Base-by-base conservation (phyloP, 495 filamentous ascomycete species). In the Hypomontagnella submonticulosa region DNA sequence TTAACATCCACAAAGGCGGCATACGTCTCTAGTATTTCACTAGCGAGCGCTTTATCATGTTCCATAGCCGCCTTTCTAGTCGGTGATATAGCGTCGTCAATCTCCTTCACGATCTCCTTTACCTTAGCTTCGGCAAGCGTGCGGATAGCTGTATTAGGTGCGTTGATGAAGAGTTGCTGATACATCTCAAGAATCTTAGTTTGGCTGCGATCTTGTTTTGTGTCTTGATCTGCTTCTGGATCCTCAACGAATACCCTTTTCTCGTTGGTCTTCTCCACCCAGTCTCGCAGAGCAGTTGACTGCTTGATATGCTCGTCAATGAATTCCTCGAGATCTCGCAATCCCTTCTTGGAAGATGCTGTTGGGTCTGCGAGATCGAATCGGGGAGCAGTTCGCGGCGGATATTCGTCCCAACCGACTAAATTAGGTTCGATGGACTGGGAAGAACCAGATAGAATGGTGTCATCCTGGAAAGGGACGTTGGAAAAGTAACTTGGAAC, bases 221-320 rank as follows among this genome's bases (percentile, higher is more conserved):
- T 40, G 2, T n/a, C 30, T 30, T 61, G 16, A 20, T 65, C 18
- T 2, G 16, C 19, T 34, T 20, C 16, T 12, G 32, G 11, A 27
- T 23, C 3, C 8, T 32, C 37, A 42, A 63, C 42, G 8, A 47
- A 36, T 4, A 37, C 50, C 37, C 57, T 56, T 1, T 58, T 44
- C 9, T 36, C 54, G 10, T 66, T 66, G 5, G 43, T 57, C 37
- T 56, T 4, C 5, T 43, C 18, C 34, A 71, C 33, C 61, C 60
- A 70, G 13, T 43, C n/a, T 32, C 48, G 57, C 6, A 73, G 53
- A 18, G 60, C 61, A 27, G n/a, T 18, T 4, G 67, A 71, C 15
- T 61, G 63, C 30, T 63, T 34, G 18, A 67, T 54, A 34, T 62
- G 56, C 16, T 9, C 4, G 5, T 59, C 50, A 0, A 48, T 67